phyloP scores from a whole-genome alignment of 1,139 yeast genomes.

The Insectozyma bohioensis region DNA sequence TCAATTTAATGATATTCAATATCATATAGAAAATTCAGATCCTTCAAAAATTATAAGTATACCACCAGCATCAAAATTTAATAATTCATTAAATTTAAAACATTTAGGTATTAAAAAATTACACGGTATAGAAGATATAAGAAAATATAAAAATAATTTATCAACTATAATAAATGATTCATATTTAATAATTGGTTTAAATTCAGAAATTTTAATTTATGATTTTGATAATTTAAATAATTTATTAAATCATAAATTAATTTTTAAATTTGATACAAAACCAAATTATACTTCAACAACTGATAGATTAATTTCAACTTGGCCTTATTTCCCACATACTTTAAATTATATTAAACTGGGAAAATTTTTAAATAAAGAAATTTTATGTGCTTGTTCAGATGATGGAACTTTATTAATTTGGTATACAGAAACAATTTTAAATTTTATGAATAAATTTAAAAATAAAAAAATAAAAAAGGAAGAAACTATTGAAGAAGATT shows the following conservation, averaged over 20 bases:
- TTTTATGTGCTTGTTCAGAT: conserved; percentile 52
- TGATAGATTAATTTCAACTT: conserved; percentile 43
- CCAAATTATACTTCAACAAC: conserved; percentile 38
- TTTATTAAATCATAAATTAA: conserved; percentile 25
- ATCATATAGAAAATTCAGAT: conserved; percentile 11
- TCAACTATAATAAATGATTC: conserved; percentile 20
- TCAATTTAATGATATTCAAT: background rate
- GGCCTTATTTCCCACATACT: conserved; percentile 57
- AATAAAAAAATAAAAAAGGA: conserved; percentile 1
- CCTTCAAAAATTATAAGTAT: conserved; percentile 23
- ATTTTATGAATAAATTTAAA: conserved; percentile 17
- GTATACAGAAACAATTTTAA: conserved; percentile 28
- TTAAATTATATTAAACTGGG: conserved; percentile 44
- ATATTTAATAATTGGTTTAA: conserved; percentile 27
- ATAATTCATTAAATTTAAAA: conserved; percentile 25
- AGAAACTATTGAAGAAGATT: no score
- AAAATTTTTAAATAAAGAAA: conserved; percentile 30
- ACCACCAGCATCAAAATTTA: conserved; percentile 34
- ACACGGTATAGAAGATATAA: conserved; percentile 17
- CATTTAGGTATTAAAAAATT: conserved; percentile 24
- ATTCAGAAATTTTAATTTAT: conserved; percentile 31
- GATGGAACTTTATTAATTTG: conserved; percentile 56
- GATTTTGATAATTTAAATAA: conserved; percentile 25
- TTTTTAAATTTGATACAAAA: conserved; percentile 37
- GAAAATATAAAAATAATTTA: conserved; percentile 37